Evolutionary conservation across 306 rosid species (phyloP).

Genomic region (Ormosia semicastrata): DNA sequence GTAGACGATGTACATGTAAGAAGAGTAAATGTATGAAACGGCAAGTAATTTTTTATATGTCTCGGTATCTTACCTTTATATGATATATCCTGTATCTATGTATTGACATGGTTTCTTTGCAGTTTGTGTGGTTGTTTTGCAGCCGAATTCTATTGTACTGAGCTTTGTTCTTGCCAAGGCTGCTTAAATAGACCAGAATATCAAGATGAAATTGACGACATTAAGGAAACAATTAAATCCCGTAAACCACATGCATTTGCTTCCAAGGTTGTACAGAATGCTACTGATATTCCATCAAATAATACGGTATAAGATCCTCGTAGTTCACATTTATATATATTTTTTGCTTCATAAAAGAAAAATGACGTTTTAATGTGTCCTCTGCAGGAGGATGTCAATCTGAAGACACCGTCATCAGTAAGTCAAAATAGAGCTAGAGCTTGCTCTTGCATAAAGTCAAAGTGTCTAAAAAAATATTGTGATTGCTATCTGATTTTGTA

Average conservation of each 20-base stretch:
- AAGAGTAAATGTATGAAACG: slow-evolving; percentile 50
- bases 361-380: neutral
- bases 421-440: slow-evolving; percentile 51
- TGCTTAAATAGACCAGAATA: slow-evolving; percentile 48
- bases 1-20: slow-evolving; percentile 48
- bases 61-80: no score
- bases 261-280: slow-evolving; percentile 40
- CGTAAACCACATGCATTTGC: slow-evolving; percentile 54
- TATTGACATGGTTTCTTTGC: neutral
- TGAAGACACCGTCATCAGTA: slow-evolving; percentile 43
- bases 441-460: slow-evolving; percentile 58
- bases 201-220: slow-evolving; percentile 32
- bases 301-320: slow-evolving; percentile 24
- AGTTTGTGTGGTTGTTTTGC: slow-evolving; percentile 61
- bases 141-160: slow-evolving; percentile 39
- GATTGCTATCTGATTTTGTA: slow-evolving; percentile 58
- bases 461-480: slow-evolving; percentile 62
- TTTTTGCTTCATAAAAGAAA: neutral
- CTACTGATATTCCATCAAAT: slow-evolving; percentile 24
- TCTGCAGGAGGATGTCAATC: slow-evolving; percentile 35
- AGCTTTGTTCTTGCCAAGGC: slow-evolving; percentile 49
- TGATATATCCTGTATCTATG: neutral
- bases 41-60: slow-evolving; percentile 27
- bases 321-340: neutral
- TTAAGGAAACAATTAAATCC: slow-evolving; percentile 26